A percentile compares a stretch with the other conserved stretches of the same genome.
Evolutionary conservation across 257 asterid species (phyloP).

Genomic region (Plantago ovata): DNA sequence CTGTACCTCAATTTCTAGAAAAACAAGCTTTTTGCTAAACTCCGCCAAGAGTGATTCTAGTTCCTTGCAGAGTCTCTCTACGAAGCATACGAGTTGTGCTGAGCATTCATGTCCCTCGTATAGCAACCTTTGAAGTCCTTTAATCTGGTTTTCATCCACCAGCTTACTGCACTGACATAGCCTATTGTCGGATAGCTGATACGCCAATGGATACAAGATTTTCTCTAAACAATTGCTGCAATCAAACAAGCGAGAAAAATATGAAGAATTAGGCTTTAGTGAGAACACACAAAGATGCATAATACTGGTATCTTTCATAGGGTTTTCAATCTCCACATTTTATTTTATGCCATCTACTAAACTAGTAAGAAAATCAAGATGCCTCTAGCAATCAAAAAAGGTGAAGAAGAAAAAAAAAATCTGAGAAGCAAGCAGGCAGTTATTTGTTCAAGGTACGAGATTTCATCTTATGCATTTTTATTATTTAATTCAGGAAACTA

Average conservation of each 20-base stretch:
- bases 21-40: conserved; percentile 41
- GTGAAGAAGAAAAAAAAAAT: too few species aligned
- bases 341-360: not conserved
- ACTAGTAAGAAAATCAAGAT: conserved; percentile 9
- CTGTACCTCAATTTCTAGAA: conserved; percentile 65
- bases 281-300: conserved; percentile 15
- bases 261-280: conserved; percentile 13
- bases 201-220: conserved; percentile 47
- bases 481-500: too few species aligned
- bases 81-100: conserved; percentile 33
- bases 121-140: conserved; percentile 51
- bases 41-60: conserved; percentile 42
- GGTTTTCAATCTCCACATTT: conserved; percentile 10
- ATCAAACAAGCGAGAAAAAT: conserved; percentile 22
- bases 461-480: too few species aligned
- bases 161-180: conserved; percentile 33
- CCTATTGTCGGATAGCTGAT: conserved; percentile 34
- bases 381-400: conserved; percentile 2
- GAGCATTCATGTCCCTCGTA: conserved; percentile 38
- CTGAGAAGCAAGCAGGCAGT: too few species aligned
- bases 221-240: conserved; percentile 73
- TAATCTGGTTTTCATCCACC: conserved; percentile 53
- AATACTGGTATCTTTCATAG: conserved; percentile 3
- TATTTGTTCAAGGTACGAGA: too few species aligned
- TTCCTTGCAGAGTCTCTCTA: conserved; percentile 53